Evolutionary conservation across 2,329 filamentous ascomycete genomes (phyloP).

Genomic region (Leptosphaerulina australis): DNA sequence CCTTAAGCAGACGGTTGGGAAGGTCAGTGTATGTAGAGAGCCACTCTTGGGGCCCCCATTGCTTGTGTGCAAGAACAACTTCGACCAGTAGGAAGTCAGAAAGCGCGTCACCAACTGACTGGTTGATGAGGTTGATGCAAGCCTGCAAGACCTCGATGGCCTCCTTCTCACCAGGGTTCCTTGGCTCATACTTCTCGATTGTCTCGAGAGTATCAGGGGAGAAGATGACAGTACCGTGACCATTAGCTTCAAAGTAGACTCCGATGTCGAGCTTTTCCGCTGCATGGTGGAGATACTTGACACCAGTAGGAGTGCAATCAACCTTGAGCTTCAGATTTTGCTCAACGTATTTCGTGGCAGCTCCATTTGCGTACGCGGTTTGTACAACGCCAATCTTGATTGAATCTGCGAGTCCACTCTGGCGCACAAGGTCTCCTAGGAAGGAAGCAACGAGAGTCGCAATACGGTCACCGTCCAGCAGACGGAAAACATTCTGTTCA

Average conservation of each 20-base stretch:
- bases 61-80: constrained; percentile 93
- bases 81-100: constrained; percentile 97
- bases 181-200: constrained; percentile 79
- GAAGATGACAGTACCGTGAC: constrained; percentile 96
- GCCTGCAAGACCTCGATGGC: constrained; percentile 84
- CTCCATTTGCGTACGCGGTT: constrained; percentile 96
- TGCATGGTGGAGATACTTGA: constrained; percentile 98
- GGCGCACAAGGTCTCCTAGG: constrained; percentile 84
- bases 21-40: constrained; percentile 90
- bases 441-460: constrained; percentile 93
- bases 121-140: constrained; percentile 91
- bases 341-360: constrained; percentile 89
- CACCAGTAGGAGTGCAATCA: constrained; percentile 90
- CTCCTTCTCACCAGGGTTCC: constrained; percentile 89
- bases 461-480: constrained; percentile 96
- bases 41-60: constrained; percentile 90
- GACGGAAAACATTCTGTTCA: constrained; percentile 80
- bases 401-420: constrained; percentile 77
- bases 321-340: constrained; percentile 87
- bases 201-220: constrained; percentile 79
- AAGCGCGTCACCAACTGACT: constrained; percentile 94
- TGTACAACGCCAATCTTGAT: constrained; percentile 94
- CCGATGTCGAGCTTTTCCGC: constrained; percentile 93
- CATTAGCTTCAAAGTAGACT: constrained; percentile 98
- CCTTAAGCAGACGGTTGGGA: constrained; percentile 91